Evolutionary conservation across 768 basidiomycete genomes (phyloP), one percentile per base, ranked within the genome.

Genomic region (Lactarius pseudohatsudake): DNA sequence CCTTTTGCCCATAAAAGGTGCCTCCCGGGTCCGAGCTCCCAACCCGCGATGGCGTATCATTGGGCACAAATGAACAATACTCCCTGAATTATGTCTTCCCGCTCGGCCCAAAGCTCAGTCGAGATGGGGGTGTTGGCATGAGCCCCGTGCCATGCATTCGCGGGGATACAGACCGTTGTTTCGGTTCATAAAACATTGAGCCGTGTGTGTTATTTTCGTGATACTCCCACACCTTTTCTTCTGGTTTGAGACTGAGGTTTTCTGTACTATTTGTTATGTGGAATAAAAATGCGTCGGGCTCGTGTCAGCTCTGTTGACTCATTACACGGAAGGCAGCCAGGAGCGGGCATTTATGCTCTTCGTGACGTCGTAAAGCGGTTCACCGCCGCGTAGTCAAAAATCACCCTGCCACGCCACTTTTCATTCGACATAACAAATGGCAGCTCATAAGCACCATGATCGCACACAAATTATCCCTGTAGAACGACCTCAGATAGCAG

Each of bases 1-100:
- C 32, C 36, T 22, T 59, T 73, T 84, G 90, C 90, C 88, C 80
- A 84, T 86, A 86, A 40, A 87, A 90, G 89, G 89, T 91, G 88
- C 89, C 87, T 74, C 78, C 71, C 82, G 82, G 85, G 83, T 79
- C 67, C 74, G 81, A 89, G 81, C 72, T 72, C 77, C 78, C 82
- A 82, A 80, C 83, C 83, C 82, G 81, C 75, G 72, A 73, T 77
- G 88, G 89, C 86, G 89, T 91, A 91, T 91, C 76, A 80, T 87
- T 85, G 86, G 88, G 88, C 90, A 83, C 71, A 90, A 45, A 90
- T 78, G 63, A 63, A 78, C 16, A 13, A 57, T 54, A 26, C 18
- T 40, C 47, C 57, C 60, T 65, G 34, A 45, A 15, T 34, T 55
- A 32, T 59, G 28, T 47, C 43, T 53, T 38, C 41, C 57, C 53